Base-by-base conservation (phyloP, 805 yeast genomes). In the Teunomyces kruisii region DNA sequence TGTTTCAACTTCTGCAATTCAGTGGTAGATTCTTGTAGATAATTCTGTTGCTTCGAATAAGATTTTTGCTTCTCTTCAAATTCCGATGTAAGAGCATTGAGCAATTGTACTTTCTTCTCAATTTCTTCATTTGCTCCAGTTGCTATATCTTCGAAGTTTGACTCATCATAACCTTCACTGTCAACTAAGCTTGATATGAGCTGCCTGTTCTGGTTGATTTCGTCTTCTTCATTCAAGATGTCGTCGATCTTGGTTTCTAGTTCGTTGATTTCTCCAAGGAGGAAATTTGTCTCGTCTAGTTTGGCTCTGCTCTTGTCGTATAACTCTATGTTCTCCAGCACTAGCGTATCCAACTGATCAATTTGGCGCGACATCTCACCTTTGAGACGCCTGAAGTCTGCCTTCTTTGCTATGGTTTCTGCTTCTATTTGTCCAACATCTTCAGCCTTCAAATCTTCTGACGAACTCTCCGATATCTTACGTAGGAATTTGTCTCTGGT, bases 401-500 rank as follows among this genome's bases (percentile, higher is more conserved):
- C 35, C 36, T 66, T 64, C 28, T 51, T 44, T 12, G 50, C 56
- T 10, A 49, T 38, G 29, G 58, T 57, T 26, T 59, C 62, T 4
- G 47, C 43, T 29, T 60, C 63, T 37, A 61, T 55, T 8, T 46
- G 42, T 3, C 48, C 46, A 1, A 62, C 43, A 28, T 64, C 66
- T 22, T 51, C 52, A 6, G 55, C 47, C 16, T 50, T 49, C 9
- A 56, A 46, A 9, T 49, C 50, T 1, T 49, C 47, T n/a, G 44
- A 47, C 15, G 64, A 53, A 44, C 62, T 64, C 42, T 62, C 68
- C 9, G 80, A 65, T 8, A 85, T 64, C 22, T 70, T 66, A 30
- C 86, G 64, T 30, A 86, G 64, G 60, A 86, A 85, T 59, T 79
- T 76, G 51, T 84, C 87, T 49, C 86, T 78, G 3, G 89, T 76